Base-by-base conservation (phyloP, 1,139 yeast genomes). In the Diutina rugosa region DNA sequence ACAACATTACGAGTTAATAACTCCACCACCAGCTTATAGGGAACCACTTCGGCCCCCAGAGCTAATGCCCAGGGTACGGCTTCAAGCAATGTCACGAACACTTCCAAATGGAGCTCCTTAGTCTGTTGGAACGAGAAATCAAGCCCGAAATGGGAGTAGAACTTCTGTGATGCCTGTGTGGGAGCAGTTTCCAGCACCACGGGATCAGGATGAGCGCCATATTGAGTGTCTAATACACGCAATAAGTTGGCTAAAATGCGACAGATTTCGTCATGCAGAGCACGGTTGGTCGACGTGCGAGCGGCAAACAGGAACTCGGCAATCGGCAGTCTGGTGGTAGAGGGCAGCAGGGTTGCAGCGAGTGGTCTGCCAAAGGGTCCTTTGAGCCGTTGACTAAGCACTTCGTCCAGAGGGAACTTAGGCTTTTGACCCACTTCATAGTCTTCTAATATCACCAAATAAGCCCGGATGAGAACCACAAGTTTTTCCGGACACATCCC, bases 211-310 rank as follows among this genome's bases (percentile, higher is more conserved):
- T 18, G 41, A 6, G 44, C 64, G n/a, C 95, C 95, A 60, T 82
- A 81, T 55, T 77, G 79, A 0, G 74, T 63, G 65, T 90, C 96
- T 45, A 90, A 71, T 14, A 84, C 63, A 46, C 78, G 72, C 54
- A 89, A 72, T 4, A 90, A 68, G 18, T 74, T 70, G 8, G 84
- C 83, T 55, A 90, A 77, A 30, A 79, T 76, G n/a, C 77, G 74
- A 55, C 90, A 81, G 48, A 90, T 84, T 60, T 88, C 95, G 58
- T 87, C 95, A 63, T 90, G 95, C 55, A 80, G 78, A 6, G 76
- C 74, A 4, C 78, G 72, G 57, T 81, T 80, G 41, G 44, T 18
- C 2, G 45, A 32, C 2, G 53, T 49, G 2, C 53, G 16, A 8
- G 53, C 53, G 18, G 53, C 35, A 18, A 49, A 49, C 21, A n/a